Percentiles rank a stretch among this genome's conserved stretches.
Conservation (phyloP, 805 yeast genomes). For the Monosporozyma aerobia region DNA sequence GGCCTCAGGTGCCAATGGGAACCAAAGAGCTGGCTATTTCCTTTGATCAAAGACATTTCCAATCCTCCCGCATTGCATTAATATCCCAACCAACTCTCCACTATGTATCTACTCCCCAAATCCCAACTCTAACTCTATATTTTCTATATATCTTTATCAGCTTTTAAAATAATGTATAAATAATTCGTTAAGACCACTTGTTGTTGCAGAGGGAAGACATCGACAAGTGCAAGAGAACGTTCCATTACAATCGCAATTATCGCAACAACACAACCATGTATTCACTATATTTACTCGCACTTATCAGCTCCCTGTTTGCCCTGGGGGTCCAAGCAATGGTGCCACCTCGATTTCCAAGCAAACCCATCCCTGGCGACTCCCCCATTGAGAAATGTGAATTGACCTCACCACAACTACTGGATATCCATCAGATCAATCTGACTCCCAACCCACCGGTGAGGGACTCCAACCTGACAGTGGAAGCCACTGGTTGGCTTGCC, state of each 20-base stretch:
- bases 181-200: too few species aligned
- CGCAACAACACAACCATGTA: neutral
- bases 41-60: constrained; percentile 10
- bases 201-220: too few species aligned
- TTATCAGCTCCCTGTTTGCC: neutral
- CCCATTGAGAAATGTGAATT: constrained; percentile 76
- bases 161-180: too few species aligned
- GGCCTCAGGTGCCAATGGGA: constrained; percentile 17
- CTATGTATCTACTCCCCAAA: neutral
- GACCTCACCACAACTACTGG: constrained; percentile 51
- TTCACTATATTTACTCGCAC: neutral
- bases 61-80: neutral
- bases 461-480: constrained; percentile 74
- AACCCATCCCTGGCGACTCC: constrained; percentile 84
- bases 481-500: constrained; percentile 59
- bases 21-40: constrained; percentile 31
- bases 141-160: neutral
- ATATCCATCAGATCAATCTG: constrained; percentile 49
- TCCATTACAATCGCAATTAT: too few species aligned
- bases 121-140: neutral
- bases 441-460: constrained; percentile 83
- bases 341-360: constrained; percentile 11
- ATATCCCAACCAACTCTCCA: too few species aligned
- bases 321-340: neutral
- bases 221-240: too few species aligned